Conservation (phyloP, 495 filamentous ascomycete species). For the Aspergillus nanangensis region DNA sequence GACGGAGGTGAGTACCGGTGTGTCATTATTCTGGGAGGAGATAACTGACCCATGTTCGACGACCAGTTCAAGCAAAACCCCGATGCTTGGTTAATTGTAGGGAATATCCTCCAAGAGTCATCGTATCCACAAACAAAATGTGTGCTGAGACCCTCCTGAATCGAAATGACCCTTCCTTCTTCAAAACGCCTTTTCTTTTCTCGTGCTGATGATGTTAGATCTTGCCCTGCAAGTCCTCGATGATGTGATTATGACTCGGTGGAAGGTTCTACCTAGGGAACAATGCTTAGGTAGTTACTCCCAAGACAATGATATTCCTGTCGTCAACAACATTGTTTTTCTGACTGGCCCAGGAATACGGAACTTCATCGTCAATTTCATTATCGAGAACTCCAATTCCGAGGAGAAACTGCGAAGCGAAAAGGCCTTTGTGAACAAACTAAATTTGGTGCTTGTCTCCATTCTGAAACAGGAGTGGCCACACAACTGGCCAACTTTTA, state of each 20-base stretch:
- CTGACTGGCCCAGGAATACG: constrained; percentile 68
- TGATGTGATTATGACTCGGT: constrained; percentile 97
- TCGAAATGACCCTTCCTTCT: no score
- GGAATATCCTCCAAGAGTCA: constrained; percentile 87
- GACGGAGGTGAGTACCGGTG: constrained; percentile 71
- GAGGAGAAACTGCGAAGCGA: constrained; percentile 81
- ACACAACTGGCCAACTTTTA: constrained; percentile 99
- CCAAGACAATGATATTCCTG: no score
- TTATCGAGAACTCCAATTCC: constrained; percentile 84
- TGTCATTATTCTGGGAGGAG: background rate
- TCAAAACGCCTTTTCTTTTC: no score
- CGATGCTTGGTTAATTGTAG: constrained; percentile 94
- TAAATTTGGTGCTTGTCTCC: constrained; percentile 94
- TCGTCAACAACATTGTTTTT: constrained; percentile 1
- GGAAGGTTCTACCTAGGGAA: constrained; percentile 93
- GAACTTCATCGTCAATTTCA: constrained; percentile 97
- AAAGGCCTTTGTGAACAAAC: constrained; percentile 88
- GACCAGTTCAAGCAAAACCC: constrained; percentile 94
- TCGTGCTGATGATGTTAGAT: constrained; percentile 62
- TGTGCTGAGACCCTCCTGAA: no score
- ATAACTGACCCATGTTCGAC: constrained; percentile 8
- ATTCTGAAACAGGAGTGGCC: constrained; percentile 99
- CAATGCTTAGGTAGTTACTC: constrained; percentile 97
- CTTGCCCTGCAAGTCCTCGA: constrained; percentile 94
- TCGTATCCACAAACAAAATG: constrained; percentile 96